Evolutionary conservation across 306 rosid genomes (phyloP).

Genomic region (Fragaria vesca): DNA sequence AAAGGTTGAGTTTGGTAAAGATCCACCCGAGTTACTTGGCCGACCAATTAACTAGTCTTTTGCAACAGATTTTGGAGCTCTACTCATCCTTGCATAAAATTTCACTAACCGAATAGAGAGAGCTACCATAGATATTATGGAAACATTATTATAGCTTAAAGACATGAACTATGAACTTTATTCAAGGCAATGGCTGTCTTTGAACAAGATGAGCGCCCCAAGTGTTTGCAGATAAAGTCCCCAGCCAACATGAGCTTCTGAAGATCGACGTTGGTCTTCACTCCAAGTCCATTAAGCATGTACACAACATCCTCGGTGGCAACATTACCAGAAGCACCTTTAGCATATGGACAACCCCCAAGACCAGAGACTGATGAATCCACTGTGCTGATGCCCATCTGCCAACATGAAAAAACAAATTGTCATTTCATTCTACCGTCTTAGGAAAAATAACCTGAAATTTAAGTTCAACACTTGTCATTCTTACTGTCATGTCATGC

Average conservation of each 20-base stretch:
- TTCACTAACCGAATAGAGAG: no score
- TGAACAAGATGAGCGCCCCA: conserved; percentile 71
- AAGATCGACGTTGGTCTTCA: conserved; percentile 70
- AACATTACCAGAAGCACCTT: conserved; percentile 91
- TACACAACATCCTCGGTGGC: conserved; percentile 92
- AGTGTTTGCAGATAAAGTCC: conserved; percentile 71
- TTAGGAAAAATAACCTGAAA: neutral
- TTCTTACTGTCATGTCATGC: neutral
- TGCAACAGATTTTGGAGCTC: no score
- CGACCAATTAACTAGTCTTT: no score
- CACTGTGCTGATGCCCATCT: conserved; percentile 73
- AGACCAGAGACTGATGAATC: conserved; percentile 94
- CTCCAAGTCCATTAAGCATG: conserved; percentile 82
- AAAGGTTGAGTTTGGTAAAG: no score
- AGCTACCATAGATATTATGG: no score
- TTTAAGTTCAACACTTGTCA: neutral
- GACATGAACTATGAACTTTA: conserved; percentile 41
- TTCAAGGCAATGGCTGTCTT: conserved; percentile 69
- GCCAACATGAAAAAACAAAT: conserved; percentile 5
- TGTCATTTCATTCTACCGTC: conserved; percentile 1
- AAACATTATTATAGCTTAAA: conserved; percentile 53
- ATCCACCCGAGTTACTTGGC: no score
- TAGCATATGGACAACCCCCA: conserved; percentile 97
- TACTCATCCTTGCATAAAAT: no score
- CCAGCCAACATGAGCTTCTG: conserved; percentile 74